A percentile compares a stretch with the other conserved stretches of the same genome.
phyloP scores from a whole-genome alignment of 2,329 filamentous ascomycete genomes.

The Coniella vitis region DNA sequence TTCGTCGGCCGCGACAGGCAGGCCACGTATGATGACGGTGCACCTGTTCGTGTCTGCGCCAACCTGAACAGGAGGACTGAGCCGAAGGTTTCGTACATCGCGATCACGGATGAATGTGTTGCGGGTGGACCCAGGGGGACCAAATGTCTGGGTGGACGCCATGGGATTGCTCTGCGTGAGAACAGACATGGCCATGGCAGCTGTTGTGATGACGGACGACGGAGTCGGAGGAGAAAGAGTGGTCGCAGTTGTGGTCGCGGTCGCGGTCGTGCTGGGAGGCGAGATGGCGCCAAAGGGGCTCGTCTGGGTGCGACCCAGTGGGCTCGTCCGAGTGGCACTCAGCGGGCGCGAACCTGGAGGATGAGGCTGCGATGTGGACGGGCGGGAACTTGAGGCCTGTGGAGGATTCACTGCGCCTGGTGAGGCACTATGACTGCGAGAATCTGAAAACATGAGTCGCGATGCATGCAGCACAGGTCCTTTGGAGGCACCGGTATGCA shows the following conservation, averaged over 20 bases:
- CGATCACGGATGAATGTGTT: slow-evolving; percentile 34
- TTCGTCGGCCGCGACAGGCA: slow-evolving; percentile 48
- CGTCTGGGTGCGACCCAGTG: slow-evolving; percentile 23
- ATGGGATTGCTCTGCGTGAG: slow-evolving; percentile 31
- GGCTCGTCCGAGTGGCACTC: slow-evolving; percentile 26
- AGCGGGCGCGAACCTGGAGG: slow-evolving; percentile 31
- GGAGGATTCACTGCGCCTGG: slow-evolving; percentile 18
- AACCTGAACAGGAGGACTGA: slow-evolving; percentile 24
- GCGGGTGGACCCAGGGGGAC: slow-evolving; percentile 24
- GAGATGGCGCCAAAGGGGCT: slow-evolving; percentile 22
- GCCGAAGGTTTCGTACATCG: slow-evolving; percentile 31
- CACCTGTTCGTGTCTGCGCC: slow-evolving; percentile 15
- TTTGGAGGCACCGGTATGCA: slow-evolving; percentile 14
- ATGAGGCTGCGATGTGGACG: slow-evolving; percentile 21
- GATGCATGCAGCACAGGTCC: slow-evolving; percentile 25
- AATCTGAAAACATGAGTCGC: slow-evolving; percentile 27
- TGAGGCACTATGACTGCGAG: slow-evolving; percentile 20
- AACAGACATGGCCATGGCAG: slow-evolving; percentile 38
- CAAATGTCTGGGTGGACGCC: slow-evolving; percentile 26
- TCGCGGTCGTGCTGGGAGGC: slow-evolving; percentile 26
- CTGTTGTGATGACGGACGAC: slow-evolving; percentile 34
- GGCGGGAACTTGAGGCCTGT: slow-evolving; percentile 23
- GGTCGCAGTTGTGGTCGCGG: slow-evolving; percentile 8
- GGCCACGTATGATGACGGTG: slow-evolving; percentile 45
- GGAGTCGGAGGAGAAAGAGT: slow-evolving; percentile 35